A percentile compares a stretch with the other conserved stretches of the same genome.
These are phyloP conservation scores for Apiospora aurea DNA, from an alignment of 2,329 filamentous ascomycete genomes.

Conservation along the genomic window DNA sequence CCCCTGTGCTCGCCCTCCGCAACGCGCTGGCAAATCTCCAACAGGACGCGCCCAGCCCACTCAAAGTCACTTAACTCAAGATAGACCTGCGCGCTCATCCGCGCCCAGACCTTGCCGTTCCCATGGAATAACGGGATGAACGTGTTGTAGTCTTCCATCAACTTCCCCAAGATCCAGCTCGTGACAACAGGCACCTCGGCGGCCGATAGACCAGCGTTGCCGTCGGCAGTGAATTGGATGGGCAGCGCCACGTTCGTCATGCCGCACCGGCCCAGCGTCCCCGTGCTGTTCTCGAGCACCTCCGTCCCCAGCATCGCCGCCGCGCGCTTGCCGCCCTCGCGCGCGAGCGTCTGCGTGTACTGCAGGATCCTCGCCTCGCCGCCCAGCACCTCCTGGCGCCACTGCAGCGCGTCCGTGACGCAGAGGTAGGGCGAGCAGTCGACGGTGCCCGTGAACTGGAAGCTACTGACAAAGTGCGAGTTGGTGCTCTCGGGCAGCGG, in stretches of 20 bases:
- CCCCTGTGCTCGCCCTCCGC: slow-evolving; percentile 39
- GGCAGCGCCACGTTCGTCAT: slow-evolving; percentile 80
- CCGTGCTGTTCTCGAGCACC: slow-evolving; percentile 70
- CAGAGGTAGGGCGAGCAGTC: slow-evolving; percentile 78
- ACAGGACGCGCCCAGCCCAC: slow-evolving; percentile 67
- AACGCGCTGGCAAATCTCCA: slow-evolving; percentile 53
- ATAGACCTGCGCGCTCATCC: slow-evolving; percentile 84
- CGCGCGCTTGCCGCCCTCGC: slow-evolving; percentile 65
- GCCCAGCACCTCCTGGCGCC: slow-evolving; percentile 72
- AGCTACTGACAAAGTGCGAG: slow-evolving; percentile 70
- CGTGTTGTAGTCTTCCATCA: slow-evolving; percentile 67
- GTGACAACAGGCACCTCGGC: slow-evolving; percentile 36
- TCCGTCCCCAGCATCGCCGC: slow-evolving; percentile 72
- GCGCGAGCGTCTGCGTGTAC: slow-evolving; percentile 70
- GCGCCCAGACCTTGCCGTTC: slow-evolving; percentile 68
- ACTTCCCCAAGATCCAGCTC: slow-evolving; percentile 47
- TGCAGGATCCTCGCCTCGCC: slow-evolving; percentile 74
- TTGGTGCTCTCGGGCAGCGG: slow-evolving; percentile 56
- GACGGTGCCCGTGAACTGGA: slow-evolving; percentile 78
- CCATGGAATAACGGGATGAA: slow-evolving; percentile 73
- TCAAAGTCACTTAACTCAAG: slow-evolving; percentile 82
- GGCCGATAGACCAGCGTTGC: slow-evolving; percentile 21
- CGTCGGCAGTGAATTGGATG: slow-evolving; percentile 48
- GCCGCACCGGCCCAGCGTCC: slow-evolving; percentile 69
- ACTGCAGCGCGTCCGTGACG: slow-evolving; percentile 74